phyloP scores from a whole-genome alignment of 2,329 filamentous ascomycete genomes.

The Aspergillus sp. region DNA sequence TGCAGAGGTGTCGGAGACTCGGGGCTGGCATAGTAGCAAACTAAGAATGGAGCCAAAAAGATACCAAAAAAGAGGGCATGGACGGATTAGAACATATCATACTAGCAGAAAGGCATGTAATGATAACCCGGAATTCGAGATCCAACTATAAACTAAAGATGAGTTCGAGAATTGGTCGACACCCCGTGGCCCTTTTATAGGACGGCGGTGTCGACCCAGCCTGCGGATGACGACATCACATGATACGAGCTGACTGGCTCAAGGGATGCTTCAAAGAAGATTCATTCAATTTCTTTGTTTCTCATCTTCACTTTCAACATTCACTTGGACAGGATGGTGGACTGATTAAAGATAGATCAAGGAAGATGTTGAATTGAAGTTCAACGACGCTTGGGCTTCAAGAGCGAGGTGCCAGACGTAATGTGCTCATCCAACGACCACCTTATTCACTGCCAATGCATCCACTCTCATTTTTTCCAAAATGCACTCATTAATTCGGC shows the following conservation, averaged over 20 bases:
- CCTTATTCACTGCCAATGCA: not conserved
- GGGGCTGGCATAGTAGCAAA: slow-evolving; percentile 37
- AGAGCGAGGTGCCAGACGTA: not conserved
- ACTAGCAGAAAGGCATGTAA: slow-evolving; percentile 10
- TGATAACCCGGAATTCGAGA: slow-evolving; percentile 13
- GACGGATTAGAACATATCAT: slow-evolving; percentile 20
- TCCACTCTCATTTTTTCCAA: not conserved
- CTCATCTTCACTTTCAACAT: not conserved
- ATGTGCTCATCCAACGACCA: not conserved
- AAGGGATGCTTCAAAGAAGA: not conserved
- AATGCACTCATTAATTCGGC: not conserved
- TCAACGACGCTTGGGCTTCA: not conserved
- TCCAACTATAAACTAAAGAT: slow-evolving; percentile 6
- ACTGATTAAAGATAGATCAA: not conserved
- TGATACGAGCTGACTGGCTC: slow-evolving; percentile 19
- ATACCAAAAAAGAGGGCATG: slow-evolving; percentile 26
- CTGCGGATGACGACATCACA: slow-evolving; percentile 26
- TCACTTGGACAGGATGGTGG: not conserved
- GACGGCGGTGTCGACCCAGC: slow-evolving; percentile 15
- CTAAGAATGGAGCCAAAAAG: slow-evolving; percentile 19
- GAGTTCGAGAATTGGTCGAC: not conserved
- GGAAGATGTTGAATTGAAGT: not conserved
- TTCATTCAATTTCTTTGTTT: not conserved
- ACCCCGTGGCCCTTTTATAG: slow-evolving; percentile 8
- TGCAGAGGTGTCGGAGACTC: slow-evolving; percentile 42